Conservation (phyloP, 495 filamentous ascomycete species). For the Tetracladium marchalianum region DNA sequence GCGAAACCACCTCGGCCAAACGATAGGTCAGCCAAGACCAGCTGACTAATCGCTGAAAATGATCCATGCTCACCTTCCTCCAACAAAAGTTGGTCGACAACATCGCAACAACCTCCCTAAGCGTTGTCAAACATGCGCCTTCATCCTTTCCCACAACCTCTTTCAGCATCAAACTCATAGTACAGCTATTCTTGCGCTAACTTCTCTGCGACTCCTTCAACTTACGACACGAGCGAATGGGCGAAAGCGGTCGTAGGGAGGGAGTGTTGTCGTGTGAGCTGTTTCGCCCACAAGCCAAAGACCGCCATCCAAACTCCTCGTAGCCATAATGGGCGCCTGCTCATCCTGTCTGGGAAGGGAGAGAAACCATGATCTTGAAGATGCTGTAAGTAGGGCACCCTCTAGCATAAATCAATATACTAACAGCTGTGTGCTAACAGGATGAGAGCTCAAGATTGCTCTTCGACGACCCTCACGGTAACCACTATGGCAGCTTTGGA, state of each 20-base stretch:
- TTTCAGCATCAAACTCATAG: no score
- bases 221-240: neutral
- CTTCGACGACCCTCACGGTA: conserved; percentile 41
- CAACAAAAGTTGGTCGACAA: no score
- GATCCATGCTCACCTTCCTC: no score
- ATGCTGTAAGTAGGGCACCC: conserved; percentile 12
- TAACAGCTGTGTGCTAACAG: conserved; percentile 18
- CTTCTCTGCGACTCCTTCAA: no score
- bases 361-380: conserved; percentile 10
- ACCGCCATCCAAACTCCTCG: neutral
- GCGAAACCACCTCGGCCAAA: no score
- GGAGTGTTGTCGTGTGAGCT: neutral
- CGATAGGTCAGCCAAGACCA: no score
- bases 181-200: no score
- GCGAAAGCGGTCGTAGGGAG: neutral
- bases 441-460: conserved; percentile 43
- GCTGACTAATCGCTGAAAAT: no score
- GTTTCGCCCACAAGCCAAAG: neutral
- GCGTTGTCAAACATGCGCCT: no score
- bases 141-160: no score
- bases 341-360: conserved; percentile 18
- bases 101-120: no score
- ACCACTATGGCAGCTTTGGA: conserved; percentile 45
- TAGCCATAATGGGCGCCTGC: conserved; percentile 19
- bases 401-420: neutral